These are phyloP conservation scores for Dendrothele bispora DNA, from an alignment of 768 basidiomycete genomes.

Conservation along the genomic window DNA sequence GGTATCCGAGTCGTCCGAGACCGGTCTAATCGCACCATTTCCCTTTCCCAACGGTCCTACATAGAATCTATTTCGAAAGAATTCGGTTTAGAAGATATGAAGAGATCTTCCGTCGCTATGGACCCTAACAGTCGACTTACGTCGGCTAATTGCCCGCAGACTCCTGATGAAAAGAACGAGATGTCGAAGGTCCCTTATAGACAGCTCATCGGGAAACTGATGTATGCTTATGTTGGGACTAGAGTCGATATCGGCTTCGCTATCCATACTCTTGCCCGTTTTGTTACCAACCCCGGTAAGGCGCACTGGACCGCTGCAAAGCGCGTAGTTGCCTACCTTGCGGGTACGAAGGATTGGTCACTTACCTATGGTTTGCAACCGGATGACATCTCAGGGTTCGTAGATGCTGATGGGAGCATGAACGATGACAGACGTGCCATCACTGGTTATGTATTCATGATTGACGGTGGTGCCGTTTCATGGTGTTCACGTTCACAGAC, in stretches of 20 bases:
- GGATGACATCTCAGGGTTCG: constrained; percentile 18
- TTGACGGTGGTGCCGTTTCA: constrained; percentile 29
- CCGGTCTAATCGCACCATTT: constrained; percentile 11
- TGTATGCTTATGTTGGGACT: constrained; percentile 24
- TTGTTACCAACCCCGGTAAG: constrained; percentile 33
- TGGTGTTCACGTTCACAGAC: constrained; percentile 34
- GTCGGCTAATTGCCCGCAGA: constrained; percentile 29
- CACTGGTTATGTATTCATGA: constrained; percentile 29
- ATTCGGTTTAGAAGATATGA: no score
- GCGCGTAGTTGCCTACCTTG: constrained; percentile 38
- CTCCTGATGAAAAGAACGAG: constrained; percentile 13
- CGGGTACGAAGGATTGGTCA: constrained; percentile 15
- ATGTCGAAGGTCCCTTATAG: constrained; percentile 25
- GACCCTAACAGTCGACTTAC: constrained; percentile 21
- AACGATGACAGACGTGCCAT: constrained; percentile 27
- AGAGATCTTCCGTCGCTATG: constrained; percentile 26
- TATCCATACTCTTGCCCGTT: constrained; percentile 21
- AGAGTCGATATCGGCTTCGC: constrained; percentile 30
- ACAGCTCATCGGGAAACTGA: constrained; percentile 20
- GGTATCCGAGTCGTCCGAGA: constrained; percentile 38
- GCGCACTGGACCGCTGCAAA: constrained; percentile 36
- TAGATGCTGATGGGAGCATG: constrained; percentile 23
- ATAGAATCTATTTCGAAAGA: no score
- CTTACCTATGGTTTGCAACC: constrained; percentile 15
- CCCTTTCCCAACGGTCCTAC: constrained; percentile 24